A percentile compares a stretch with the other conserved stretches of the same genome.
These are phyloP conservation scores for Ceratobasidium papillatum DNA, from an alignment of 1,284 basidiomycete genomes.

Conservation along the genomic window DNA sequence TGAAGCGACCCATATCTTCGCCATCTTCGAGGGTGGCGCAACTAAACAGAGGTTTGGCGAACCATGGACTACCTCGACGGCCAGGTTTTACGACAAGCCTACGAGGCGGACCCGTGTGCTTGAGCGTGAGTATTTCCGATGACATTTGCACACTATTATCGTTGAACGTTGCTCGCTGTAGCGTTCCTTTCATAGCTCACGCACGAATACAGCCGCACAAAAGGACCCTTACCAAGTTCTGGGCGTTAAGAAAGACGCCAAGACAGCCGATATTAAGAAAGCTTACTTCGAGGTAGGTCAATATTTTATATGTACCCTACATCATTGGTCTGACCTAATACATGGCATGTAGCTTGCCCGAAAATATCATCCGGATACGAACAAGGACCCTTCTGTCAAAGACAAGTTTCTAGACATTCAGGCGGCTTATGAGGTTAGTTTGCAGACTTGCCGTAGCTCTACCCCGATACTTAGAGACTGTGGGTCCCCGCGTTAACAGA, in stretches of 20 bases:
- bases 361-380: conserved; percentile 98
- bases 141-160: background rate
- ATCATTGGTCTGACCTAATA: conserved; percentile 9
- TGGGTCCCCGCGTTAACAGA: conserved; percentile 58
- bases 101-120: background rate
- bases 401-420: conserved; percentile 98
- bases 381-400: conserved; percentile 89
- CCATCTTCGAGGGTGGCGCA: background rate
- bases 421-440: conserved; percentile 91
- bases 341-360: conserved; percentile 79
- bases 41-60: background rate
- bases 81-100: background rate
- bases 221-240: conserved; percentile 94
- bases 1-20: conserved; percentile 11
- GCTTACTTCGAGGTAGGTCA: conserved; percentile 87
- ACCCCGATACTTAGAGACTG: conserved; percentile 6
- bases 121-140: conserved; percentile 4
- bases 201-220: conserved; percentile 60
- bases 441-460: background rate
- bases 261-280: conserved; percentile 93
- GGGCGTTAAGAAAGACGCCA: conserved; percentile 87
- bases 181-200: conserved; percentile 80
- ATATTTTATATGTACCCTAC: conserved; percentile 42
- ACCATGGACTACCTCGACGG: background rate
- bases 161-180: conserved; percentile 51